Conservation (phyloP, 1,139 yeast genomes). For the Hansenula sp. region DNA sequence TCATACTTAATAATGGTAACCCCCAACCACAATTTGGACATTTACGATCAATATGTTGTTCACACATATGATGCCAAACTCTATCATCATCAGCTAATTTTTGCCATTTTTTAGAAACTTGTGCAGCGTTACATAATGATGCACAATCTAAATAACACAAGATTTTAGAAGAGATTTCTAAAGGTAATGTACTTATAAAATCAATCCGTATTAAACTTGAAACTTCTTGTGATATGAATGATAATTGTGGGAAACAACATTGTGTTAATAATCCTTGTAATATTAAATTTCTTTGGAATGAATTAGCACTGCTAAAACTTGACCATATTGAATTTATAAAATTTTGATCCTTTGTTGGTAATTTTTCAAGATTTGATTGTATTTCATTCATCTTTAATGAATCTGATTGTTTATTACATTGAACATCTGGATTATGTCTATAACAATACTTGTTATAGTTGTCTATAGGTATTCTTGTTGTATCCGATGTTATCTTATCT, state of each 20-base stretch:
- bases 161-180: constrained; percentile 79
- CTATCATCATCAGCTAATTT: constrained; percentile 89
- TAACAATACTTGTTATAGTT: constrained; percentile 72
- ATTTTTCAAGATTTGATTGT: constrained; percentile 53
- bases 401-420: constrained; percentile 70
- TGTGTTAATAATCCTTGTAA: constrained; percentile 81
- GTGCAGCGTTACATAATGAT: constrained; percentile 89
- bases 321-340: constrained; percentile 78
- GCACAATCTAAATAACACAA: constrained; percentile 87
- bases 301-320: constrained; percentile 68
- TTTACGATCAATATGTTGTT: constrained; percentile 93
- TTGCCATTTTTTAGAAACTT: constrained; percentile 85
- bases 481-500: background rate
- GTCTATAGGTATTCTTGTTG: constrained; percentile 28
- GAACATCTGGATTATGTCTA: constrained; percentile 84
- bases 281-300: constrained; percentile 65
- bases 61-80: constrained; percentile 98
- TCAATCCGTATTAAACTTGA: constrained; percentile 80
- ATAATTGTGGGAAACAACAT: constrained; percentile 93
- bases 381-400: constrained; percentile 55
- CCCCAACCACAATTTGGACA: constrained; percentile 99
- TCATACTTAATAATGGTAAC: constrained; percentile 83
- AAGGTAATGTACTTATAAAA: constrained; percentile 79
- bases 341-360: constrained; percentile 62
- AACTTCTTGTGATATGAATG: constrained; percentile 77